Evolutionary conservation across 2,329 filamentous ascomycete species (phyloP).

Genomic region (Arthrobotrys musiformis): DNA sequence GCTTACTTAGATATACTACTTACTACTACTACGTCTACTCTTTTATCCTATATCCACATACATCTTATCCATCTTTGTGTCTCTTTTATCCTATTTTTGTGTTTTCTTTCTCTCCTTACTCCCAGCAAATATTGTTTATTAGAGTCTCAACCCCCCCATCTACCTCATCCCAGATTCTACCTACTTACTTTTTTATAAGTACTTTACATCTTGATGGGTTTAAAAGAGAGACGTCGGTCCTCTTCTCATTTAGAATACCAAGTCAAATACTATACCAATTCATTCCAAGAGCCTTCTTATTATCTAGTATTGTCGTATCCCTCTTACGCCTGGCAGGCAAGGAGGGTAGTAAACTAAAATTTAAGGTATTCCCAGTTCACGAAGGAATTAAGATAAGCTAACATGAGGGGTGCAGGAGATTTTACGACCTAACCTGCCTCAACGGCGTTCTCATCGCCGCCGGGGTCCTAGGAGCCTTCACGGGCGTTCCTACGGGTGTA

Average conservation of each 20-base stretch:
- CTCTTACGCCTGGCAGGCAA: background rate
- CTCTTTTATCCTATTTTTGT: conserved; percentile 58
- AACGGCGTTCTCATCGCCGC: conserved; percentile 39
- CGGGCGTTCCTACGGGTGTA: conserved; percentile 48
- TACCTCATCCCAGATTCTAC: background rate
- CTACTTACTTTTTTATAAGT: too few relatives aligned
- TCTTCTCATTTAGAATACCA: conserved; percentile 17
- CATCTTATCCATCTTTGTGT: conserved; percentile 38
- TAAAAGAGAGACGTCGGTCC: conserved; percentile 3
- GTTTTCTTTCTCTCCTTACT: too few relatives aligned
- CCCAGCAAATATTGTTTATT: conserved; percentile 58
- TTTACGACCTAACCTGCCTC: conserved; percentile 26
- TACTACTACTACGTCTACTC: conserved; percentile 18
- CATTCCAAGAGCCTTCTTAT: background rate
- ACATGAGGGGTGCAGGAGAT: too few relatives aligned
- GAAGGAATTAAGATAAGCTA: too few relatives aligned
- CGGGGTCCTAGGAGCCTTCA: conserved; percentile 44
- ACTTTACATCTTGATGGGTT: background rate
- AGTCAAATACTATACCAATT: conserved; percentile 19
- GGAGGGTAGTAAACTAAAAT: background rate
- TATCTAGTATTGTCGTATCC: background rate
- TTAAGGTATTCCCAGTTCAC: too few relatives aligned
- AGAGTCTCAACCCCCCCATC: background rate
- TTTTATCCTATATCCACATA: conserved; percentile 7
- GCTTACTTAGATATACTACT: conserved; percentile 47